A percentile compares a stretch with the other conserved stretches of the same genome.
These are phyloP conservation scores for Polysphondylium violaceum DNA, from an alignment of 78 protist genomes.

Conservation along the genomic window DNA sequence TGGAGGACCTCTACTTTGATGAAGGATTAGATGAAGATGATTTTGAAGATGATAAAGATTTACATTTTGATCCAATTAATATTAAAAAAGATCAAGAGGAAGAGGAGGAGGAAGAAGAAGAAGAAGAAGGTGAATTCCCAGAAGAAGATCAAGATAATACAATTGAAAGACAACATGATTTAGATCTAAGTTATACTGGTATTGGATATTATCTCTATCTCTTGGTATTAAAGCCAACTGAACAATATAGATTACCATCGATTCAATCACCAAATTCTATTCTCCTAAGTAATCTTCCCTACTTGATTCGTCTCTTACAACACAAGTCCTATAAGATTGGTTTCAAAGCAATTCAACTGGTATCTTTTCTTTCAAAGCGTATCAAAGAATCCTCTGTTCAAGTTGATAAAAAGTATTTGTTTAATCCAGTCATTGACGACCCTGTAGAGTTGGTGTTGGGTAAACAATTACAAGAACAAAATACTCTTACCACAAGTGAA, in stretches of 20 bases:
- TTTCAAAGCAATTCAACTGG: conserved; percentile 68
- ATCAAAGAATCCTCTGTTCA: conserved; percentile 11
- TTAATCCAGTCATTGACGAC: conserved; percentile 17
- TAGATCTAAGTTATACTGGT: conserved; percentile 49
- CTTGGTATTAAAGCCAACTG: conserved; percentile 39
- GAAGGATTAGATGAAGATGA: conserved; percentile 76
- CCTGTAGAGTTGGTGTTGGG: neutral
- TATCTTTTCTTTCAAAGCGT: conserved; percentile 57
- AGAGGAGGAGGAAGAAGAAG: conserved; percentile 17
- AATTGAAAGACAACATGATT: conserved; percentile 34
- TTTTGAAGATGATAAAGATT: conserved; percentile 7
- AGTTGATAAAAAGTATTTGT: neutral
- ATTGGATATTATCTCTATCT: conserved; percentile 49
- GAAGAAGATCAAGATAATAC: conserved; percentile 3
- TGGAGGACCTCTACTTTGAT: conserved; percentile 70
- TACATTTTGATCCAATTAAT: conserved; percentile 22
- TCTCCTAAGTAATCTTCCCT: conserved; percentile 38
- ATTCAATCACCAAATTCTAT: conserved; percentile 19
- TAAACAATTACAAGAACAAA: neutral
- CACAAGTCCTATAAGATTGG: conserved; percentile 24
- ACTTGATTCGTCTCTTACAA: conserved; percentile 49
- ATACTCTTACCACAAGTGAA: neutral
- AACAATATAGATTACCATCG: conserved; percentile 31
- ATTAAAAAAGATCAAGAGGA: neutral
- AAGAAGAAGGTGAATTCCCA: neutral